These are phyloP conservation scores for Entoloma clypeatum DNA, from an alignment of 1,284 basidiomycete species.

Conservation along the genomic window DNA sequence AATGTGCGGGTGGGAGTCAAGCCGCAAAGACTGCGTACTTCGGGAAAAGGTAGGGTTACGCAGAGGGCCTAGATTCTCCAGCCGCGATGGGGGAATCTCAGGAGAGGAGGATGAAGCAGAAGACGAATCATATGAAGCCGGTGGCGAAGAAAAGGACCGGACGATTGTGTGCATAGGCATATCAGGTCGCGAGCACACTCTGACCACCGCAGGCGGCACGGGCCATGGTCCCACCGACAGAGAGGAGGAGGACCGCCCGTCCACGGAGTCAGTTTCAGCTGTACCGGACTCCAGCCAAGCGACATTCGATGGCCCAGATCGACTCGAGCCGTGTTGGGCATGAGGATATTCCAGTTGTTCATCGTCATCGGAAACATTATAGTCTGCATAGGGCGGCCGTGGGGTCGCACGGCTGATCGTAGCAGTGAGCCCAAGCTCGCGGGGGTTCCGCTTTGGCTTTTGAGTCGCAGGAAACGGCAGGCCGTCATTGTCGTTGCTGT, in stretches of 20 bases:
- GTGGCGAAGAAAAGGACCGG: conserved; percentile 25
- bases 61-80: conserved; percentile 18
- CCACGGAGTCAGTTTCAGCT: conserved; percentile 7
- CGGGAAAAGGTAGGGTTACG: conserved; percentile 26
- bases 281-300: conserved; percentile 32
- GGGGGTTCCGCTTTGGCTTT: conserved; percentile 16
- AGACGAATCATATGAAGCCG: conserved; percentile 18
- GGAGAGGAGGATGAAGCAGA: conserved; percentile 26
- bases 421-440: conserved; percentile 18
- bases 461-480: conserved; percentile 30
- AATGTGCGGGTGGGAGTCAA: conserved; percentile 21
- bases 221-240: conserved; percentile 9
- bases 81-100: conserved; percentile 20
- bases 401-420: conserved; percentile 35
- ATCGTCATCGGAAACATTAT: conserved; percentile 17
- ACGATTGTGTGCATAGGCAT: conserved; percentile 22
- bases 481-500: conserved; percentile 6
- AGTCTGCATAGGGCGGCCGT: conserved; percentile 30
- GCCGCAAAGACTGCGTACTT: conserved; percentile 33
- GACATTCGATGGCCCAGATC: conserved; percentile 32
- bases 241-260: conserved; percentile 10
- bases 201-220: conserved; percentile 17
- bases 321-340: conserved; percentile 17
- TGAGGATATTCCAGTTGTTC: conserved; percentile 16
- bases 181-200: conserved; percentile 16